Evolutionary conservation across 1,284 basidiomycete species (phyloP).

Genomic region (Sanghuangporus sanghuang): DNA sequence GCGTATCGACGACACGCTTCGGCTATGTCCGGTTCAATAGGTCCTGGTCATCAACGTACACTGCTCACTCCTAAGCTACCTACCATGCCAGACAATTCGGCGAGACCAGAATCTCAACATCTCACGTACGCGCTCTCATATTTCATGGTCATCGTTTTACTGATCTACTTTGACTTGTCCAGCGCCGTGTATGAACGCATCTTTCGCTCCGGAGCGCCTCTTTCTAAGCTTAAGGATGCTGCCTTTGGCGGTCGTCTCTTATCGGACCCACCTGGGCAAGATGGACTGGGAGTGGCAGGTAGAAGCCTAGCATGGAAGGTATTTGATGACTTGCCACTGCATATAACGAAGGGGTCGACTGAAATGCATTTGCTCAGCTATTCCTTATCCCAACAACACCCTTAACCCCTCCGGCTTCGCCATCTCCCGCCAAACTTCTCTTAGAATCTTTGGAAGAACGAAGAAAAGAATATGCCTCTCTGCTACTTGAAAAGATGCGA

Average conservation of each 20-base stretch:
- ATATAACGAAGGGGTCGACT: neutral
- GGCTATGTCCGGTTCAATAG: neutral
- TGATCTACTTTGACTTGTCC: constrained; percentile 4
- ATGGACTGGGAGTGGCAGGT: constrained; percentile 44
- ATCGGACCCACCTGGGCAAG: constrained; percentile 30
- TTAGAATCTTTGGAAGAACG: constrained; percentile 41
- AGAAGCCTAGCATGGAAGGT: constrained; percentile 81
- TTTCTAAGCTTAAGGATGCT: constrained; percentile 61
- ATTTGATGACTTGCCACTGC: neutral
- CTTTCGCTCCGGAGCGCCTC: constrained; percentile 48
- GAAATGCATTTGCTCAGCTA: constrained; percentile 6
- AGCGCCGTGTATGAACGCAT: constrained; percentile 59
- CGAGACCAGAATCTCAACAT: constrained; percentile 7
- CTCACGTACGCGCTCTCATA: constrained; percentile 3
- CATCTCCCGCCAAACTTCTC: constrained; percentile 11
- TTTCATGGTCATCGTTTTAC: neutral
- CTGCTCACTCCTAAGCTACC: neutral
- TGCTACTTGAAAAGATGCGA: constrained; percentile 60
- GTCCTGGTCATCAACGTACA: neutral
- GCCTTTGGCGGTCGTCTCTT: constrained; percentile 58
- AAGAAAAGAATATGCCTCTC: constrained; percentile 46
- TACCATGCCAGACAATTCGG: constrained; percentile 9
- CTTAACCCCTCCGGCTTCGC: constrained; percentile 11
- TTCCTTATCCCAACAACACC: constrained; percentile 16
- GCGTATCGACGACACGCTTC: neutral